phyloP scores from a whole-genome alignment of 305 asterid genomes.

The Striga hermonthica region DNA sequence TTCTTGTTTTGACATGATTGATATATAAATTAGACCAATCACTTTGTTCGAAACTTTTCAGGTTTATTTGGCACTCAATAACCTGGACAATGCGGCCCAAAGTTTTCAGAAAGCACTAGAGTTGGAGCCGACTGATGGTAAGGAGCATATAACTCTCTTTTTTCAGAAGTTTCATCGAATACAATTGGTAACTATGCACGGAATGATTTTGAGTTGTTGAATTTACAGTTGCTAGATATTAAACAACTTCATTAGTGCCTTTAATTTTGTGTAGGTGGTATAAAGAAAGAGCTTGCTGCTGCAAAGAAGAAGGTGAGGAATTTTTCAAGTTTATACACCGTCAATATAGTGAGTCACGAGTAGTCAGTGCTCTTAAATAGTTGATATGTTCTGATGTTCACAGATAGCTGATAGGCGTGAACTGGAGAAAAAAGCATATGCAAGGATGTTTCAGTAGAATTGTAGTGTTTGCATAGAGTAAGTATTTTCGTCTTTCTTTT shows the following conservation, averaged over 20 bases:
- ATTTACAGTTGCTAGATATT: too few relatives aligned
- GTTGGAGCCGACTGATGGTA: constrained; percentile 84
- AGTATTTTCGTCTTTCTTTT: constrained; percentile 10
- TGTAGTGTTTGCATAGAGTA: constrained; percentile 23
- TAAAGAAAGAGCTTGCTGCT: constrained; percentile 68
- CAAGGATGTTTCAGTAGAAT: constrained; percentile 63
- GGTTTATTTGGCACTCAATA: constrained; percentile 79
- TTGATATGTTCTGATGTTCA: constrained; percentile 27
- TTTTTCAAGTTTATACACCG: constrained; percentile 4
- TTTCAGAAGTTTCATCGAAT: constrained; percentile 3
- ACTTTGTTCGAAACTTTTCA: constrained; percentile 30
- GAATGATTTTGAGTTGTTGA: neutral
- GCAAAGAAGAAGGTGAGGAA: constrained; percentile 73
- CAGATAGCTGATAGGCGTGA: constrained; percentile 75
- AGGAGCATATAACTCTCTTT: constrained; percentile 29
- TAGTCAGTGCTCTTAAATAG: constrained; percentile 23
- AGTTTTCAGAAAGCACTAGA: constrained; percentile 73
- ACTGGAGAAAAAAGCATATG: constrained; percentile 59
- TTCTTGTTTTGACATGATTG: neutral
- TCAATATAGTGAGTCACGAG: constrained; percentile 8
- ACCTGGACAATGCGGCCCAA: constrained; percentile 69
- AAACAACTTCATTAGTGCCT: too few relatives aligned
- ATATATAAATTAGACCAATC: neutral
- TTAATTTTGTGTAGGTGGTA: constrained; percentile 41
- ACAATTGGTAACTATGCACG: constrained; percentile 1